These are phyloP conservation scores for Puccinia brachypodii DNA, from an alignment of 1,284 basidiomycete genomes.

Conservation along the genomic window DNA sequence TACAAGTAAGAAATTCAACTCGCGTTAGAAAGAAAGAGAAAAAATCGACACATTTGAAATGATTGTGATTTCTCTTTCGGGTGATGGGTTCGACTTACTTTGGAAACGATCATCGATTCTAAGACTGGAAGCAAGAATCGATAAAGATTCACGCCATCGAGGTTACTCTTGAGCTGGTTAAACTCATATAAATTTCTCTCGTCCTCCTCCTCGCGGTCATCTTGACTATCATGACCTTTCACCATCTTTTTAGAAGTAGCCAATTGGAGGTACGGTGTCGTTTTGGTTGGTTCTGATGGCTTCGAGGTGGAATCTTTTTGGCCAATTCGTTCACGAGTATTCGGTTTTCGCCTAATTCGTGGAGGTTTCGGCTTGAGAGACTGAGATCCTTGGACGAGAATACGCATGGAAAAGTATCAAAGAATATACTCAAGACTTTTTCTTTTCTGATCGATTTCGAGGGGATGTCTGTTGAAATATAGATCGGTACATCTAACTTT, in stretches of 20 bases:
- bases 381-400: conserved; percentile 67
- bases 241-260: conserved; percentile 50
- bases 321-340: background rate
- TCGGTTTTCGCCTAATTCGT: background rate
- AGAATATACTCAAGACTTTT: conserved; percentile 58
- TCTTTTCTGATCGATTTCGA: conserved; percentile 57
- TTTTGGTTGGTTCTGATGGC: conserved; percentile 17
- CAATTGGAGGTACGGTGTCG: background rate
- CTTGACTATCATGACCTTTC: conserved; percentile 57
- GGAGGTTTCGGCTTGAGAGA: conserved; percentile 7
- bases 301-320: background rate
- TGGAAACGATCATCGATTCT: conserved; percentile 68
- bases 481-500: conserved; percentile 67
- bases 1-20: background rate
- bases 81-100: conserved; percentile 61
- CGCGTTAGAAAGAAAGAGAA: background rate
- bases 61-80: no score
- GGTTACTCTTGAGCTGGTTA: conserved; percentile 57
- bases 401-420: conserved; percentile 68
- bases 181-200: background rate
- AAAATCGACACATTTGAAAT: background rate
- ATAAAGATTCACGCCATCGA: conserved; percentile 64
- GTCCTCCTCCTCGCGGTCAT: conserved; percentile 52
- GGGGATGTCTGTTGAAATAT: conserved; percentile 69
- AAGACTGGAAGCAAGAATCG: conserved; percentile 66